phyloP scores from a whole-genome alignment of 2,329 filamentous ascomycete genomes.

The Penicillium sp. region DNA sequence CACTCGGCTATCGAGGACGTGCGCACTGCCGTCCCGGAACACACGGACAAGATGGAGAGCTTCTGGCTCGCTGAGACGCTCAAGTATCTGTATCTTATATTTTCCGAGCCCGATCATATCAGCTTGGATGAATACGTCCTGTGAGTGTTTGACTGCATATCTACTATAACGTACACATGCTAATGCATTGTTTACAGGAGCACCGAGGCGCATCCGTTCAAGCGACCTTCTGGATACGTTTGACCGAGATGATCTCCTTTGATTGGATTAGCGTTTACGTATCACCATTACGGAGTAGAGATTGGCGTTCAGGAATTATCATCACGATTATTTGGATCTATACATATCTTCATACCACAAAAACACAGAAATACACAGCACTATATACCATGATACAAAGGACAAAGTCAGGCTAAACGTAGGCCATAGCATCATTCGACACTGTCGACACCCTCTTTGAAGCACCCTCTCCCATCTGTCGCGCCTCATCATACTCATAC shows the following conservation, averaged over 20 bases:
- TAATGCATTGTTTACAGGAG: slow-evolving; percentile 25
- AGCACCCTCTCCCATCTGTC: slow-evolving; percentile 6
- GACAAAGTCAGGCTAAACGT: slow-evolving; percentile 8
- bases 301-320: background rate
- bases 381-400: background rate
- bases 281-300: background rate
- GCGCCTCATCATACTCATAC: slow-evolving; percentile 23
- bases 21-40: slow-evolving; percentile 24
- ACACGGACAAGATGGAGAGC: slow-evolving; percentile 42
- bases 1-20: slow-evolving; percentile 45
- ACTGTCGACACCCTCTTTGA: slow-evolving; percentile 6
- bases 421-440: slow-evolving; percentile 15
- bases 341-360: background rate
- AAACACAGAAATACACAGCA: background rate
- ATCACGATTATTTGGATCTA: background rate
- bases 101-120: slow-evolving; percentile 38
- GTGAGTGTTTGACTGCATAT: slow-evolving; percentile 20
- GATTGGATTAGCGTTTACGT: background rate
- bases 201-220: slow-evolving; percentile 42
- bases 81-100: slow-evolving; percentile 46
- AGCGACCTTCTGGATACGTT: slow-evolving; percentile 16
- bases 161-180: background rate
- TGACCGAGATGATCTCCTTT: background rate
- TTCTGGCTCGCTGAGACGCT: slow-evolving; percentile 47
- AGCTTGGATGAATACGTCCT: slow-evolving; percentile 45